Base-by-base conservation (phyloP, 2,329 filamentous ascomycete species). In the Sphaerostilbella broomeana region DNA sequence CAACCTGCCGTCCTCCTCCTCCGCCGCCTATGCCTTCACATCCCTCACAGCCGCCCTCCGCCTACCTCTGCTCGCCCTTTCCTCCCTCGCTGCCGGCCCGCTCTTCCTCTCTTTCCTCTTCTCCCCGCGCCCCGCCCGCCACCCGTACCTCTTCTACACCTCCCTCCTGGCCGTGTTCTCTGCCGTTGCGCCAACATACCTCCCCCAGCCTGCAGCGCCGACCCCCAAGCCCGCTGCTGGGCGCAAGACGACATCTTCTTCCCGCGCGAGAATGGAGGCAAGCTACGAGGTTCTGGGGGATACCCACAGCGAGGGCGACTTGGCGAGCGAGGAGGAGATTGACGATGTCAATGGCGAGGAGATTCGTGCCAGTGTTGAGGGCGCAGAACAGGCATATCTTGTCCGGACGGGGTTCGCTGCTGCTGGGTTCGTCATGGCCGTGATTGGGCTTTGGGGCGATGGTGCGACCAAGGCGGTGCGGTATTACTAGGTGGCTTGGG, bases 101-200 rank as follows among this genome's bases (percentile, higher is more conserved):
- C 80, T 95, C 54, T 67, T 86, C 51, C 74, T 90, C 49, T 86
- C 88, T 47, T 95, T 83, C 63, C 61, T 73, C 30, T 68, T 94
- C 49, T 90, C 88, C 3, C 84, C 88, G 0, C 73, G 77, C 18
- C 75, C 79, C 40, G 73, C 77, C 51, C 80, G 84, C 57, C 90
- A 97, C 59, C 90, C 90, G 0, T 97, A 95, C 59, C 79, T 95
- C 18, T 64, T 95, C 43, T 95, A 92, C 79, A 87, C 86, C 11
- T 79, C 81, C 3, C 64, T 87, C 18, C 73, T 88, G 42, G 75
- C 80, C 29, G 68, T 73, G 26, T 66, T 84, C 26, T 77, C 84
- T 30, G 72, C 73, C 16, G 67, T 75, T 30, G 69, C 68, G 28
- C 70, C 73, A 40, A 58, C 62, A 17, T 53, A 77, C 27, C 62